These are phyloP conservation scores for Sanghuangporus weigelae DNA, from an alignment of 1,284 basidiomycete species.

Conservation along the genomic window DNA sequence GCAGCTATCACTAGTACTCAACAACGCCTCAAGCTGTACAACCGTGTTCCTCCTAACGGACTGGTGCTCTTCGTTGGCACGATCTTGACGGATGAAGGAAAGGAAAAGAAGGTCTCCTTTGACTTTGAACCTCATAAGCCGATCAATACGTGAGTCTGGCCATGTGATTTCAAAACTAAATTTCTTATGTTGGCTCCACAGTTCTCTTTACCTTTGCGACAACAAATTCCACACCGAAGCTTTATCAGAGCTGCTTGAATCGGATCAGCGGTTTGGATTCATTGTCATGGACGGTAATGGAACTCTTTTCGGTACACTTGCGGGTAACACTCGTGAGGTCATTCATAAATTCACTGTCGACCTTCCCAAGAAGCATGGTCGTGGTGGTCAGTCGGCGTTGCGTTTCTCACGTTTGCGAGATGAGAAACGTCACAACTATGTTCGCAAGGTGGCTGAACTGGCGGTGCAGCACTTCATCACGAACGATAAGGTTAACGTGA, in stretches of 20 bases:
- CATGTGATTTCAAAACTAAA: background rate
- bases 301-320: constrained; percentile 91
- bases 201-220: constrained; percentile 97
- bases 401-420: constrained; percentile 99
- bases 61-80: constrained; percentile 97
- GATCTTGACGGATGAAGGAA: constrained; percentile 96
- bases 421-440: constrained; percentile 99
- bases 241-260: constrained; percentile 93
- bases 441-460: constrained; percentile 95
- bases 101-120: constrained; percentile 98
- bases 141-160: constrained; percentile 83
- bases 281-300: constrained; percentile 99
- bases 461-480: constrained; percentile 99
- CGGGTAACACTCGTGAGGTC: constrained; percentile 96
- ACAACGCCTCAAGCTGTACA: constrained; percentile 95
- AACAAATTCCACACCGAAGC: constrained; percentile 99
- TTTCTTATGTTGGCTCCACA: constrained; percentile 27
- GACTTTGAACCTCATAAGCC: constrained; percentile 98
- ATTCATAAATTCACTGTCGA: constrained; percentile 99
- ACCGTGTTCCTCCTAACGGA: constrained; percentile 93
- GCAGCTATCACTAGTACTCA: constrained; percentile 99
- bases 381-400: constrained; percentile 99
- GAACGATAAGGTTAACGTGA: constrained; percentile 97
- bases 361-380: constrained; percentile 99
- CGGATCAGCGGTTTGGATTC: constrained; percentile 97